A percentile compares a stretch with the other conserved stretches of the same genome.
phyloP scores from a whole-genome alignment of 2,329 filamentous ascomycete genomes.

The Trichoderma sp. region DNA sequence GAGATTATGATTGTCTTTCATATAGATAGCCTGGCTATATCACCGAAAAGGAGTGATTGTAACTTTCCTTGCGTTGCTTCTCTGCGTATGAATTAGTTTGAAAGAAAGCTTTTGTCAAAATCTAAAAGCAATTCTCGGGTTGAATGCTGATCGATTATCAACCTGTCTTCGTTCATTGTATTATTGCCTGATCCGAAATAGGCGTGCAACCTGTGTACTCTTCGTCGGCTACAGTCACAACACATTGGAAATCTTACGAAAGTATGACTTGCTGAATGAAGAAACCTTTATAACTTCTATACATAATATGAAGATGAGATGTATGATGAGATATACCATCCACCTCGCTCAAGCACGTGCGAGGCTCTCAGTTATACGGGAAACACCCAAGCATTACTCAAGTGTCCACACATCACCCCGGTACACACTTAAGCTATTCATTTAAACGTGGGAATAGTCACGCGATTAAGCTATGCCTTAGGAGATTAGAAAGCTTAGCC shows the following conservation, averaged over 20 bases:
- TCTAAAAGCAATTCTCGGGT: neutral
- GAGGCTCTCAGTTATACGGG: neutral
- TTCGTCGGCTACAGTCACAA: too few relatives aligned
- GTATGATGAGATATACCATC: neutral
- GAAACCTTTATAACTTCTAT: too few relatives aligned
- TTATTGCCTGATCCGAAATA: neutral
- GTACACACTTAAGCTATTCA: neutral
- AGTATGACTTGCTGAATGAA: too few relatives aligned
- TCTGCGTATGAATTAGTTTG: neutral
- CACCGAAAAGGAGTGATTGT: neutral
- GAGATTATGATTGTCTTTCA: neutral
- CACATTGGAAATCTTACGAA: too few relatives aligned
- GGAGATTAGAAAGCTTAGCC: neutral
- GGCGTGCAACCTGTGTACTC: neutral
- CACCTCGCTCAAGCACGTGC: neutral
- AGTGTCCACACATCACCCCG: neutral
- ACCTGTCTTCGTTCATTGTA: neutral
- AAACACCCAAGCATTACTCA: neutral
- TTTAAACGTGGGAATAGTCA: neutral
- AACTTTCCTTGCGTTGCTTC: neutral
- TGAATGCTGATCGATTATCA: neutral
- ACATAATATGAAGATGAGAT: too few relatives aligned
- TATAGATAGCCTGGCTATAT: neutral
- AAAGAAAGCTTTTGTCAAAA: neutral
- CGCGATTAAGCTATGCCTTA: neutral